Base-by-base conservation (phyloP, 192 early-diverging fungal species). In the Gonapodya sp. region DNA sequence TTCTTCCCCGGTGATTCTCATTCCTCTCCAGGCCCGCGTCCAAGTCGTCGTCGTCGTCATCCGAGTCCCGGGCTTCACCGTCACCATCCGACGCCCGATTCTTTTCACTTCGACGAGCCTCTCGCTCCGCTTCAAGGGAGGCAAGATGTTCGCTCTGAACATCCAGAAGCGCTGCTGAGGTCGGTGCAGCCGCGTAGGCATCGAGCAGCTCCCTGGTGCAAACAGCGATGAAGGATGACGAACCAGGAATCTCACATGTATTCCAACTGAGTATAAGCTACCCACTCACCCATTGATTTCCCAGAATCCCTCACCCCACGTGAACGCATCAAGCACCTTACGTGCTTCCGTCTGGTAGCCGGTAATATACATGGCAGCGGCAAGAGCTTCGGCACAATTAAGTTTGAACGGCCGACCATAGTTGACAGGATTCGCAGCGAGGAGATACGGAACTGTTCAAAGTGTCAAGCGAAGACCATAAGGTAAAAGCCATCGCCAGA, bases 311-410 rank as follows among this genome's bases (percentile, higher is more conserved):
- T 96, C 94, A 24, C 98, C 98, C 96, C 96, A 98, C 78, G 93
- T 96, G 89, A 99, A 99, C 80, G 93, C 93, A 75, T 86, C 85
- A 80, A 99, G 87, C 36, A 98, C 82, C 18, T 88, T 86, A 82
- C 96, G 93, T 30, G 94, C 93, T 33, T 89, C 83, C 78, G 89
- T 90, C 36, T 92, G 85, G 82, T 93, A 83, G 1, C 94, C 97
- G 30, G 92, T 91, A 36, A 99, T 95, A 82, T 93, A 97, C 80
- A 96, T 95, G 35, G 91, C 91, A 0, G 96, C 98, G 14, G 98
- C 98, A 82, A 98, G 89, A 0, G 98, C 98, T 84, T 99, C 98
- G 18, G 92, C 98, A 86, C 96, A 98, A 85, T 98, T 99, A 80
- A 99, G 87, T 79, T 95, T 94, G 92, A 92, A 96, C 30, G 97